Base-by-base conservation (phyloP, 306 rosid genomes). In the Cicer chorassanicum region DNA sequence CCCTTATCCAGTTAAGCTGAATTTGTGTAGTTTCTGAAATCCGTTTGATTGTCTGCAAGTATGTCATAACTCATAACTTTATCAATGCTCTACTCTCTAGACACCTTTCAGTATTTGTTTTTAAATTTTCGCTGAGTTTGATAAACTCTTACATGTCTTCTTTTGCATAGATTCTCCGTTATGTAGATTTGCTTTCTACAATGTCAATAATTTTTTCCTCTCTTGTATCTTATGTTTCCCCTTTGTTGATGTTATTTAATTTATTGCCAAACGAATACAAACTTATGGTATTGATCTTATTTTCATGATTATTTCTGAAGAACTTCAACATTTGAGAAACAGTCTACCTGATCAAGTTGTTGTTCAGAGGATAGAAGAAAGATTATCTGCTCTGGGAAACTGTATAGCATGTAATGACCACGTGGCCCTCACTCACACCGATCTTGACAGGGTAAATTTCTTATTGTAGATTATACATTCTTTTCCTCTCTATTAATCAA, bases 311-410 rank as follows among this genome's bases (percentile, higher is more conserved):
- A 18, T 15, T 82, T 50, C 78, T 81, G 16, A 48, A 93, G 99
- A 94, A 81, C 99, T 94, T 74, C 97, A 92, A 82, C 97, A 94
- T 73, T 80, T 94, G 88, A 88, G 95, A 19, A 94, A 94, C 88
- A 86, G 99, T 82, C 90, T 94, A 13, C 99, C 97, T 6, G 97
- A 94, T 84, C 84, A 81, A 82, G 95, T 92, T 59, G 95, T 92
- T 53, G 93, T 94, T 76, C 99, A 92, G 87, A 89, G 97, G 46
- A 80, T 90, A 42, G 97, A 94, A 11, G 99, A 94, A 88, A 86
- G 90, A 6, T 82, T 94, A 43, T 94, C 96, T 70, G 97, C 99
- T 76, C 84, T 94, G 8, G 99, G 99, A 59, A 94, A 94, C 84
- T 91, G 97, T 50, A 86, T 94, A 9, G 92, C 97, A 0, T 94